Evolutionary conservation across 495 filamentous ascomycete genomes (phyloP).

Genomic region (Penicillium samsonianum): DNA sequence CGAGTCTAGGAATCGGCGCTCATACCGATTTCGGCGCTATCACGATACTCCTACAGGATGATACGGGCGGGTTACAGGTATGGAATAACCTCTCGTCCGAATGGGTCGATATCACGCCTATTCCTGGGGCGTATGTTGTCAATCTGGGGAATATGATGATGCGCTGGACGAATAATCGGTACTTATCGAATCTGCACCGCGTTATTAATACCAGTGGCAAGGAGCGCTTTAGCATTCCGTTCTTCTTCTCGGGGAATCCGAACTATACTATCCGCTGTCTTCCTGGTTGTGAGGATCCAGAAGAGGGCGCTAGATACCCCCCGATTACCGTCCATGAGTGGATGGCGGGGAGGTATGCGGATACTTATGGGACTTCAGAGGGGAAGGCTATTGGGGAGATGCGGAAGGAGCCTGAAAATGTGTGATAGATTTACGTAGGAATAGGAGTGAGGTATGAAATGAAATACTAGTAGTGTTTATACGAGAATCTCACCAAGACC

Average conservation of each 20-base stretch:
- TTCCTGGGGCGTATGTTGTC: slow-evolving; percentile 45
- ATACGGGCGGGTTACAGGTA: slow-evolving; percentile 45
- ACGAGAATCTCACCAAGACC: neutral
- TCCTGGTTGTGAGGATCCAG: slow-evolving; percentile 20
- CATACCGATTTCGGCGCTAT: slow-evolving; percentile 55
- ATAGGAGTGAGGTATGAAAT: neutral
- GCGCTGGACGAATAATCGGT: slow-evolving; percentile 32
- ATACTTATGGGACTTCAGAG: slow-evolving; percentile 24
- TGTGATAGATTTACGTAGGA: neutral
- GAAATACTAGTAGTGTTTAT: neutral
- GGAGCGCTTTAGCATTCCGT: slow-evolving; percentile 31
- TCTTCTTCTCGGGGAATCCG: slow-evolving; percentile 35
- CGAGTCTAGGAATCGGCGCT: slow-evolving; percentile 44
- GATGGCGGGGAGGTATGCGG: slow-evolving; percentile 27
- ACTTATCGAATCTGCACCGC: slow-evolving; percentile 34
- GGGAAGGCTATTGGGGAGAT: slow-evolving; percentile 5
- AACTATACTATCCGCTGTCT: slow-evolving; percentile 26
- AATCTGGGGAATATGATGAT: slow-evolving; percentile 51
- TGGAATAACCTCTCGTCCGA: slow-evolving; percentile 32
- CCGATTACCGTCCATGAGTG: slow-evolving; percentile 30
- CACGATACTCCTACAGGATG: slow-evolving; percentile 47
- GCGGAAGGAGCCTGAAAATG: slow-evolving; percentile 1
- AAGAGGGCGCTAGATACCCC: slow-evolving; percentile 23
- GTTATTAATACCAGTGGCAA: slow-evolving; percentile 31
- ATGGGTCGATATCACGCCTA: slow-evolving; percentile 36